Percentiles rank a stretch among this genome's conserved stretches.
Conservation (phyloP, 805 yeast species). For the Metschnikowia vanudenii region DNA sequence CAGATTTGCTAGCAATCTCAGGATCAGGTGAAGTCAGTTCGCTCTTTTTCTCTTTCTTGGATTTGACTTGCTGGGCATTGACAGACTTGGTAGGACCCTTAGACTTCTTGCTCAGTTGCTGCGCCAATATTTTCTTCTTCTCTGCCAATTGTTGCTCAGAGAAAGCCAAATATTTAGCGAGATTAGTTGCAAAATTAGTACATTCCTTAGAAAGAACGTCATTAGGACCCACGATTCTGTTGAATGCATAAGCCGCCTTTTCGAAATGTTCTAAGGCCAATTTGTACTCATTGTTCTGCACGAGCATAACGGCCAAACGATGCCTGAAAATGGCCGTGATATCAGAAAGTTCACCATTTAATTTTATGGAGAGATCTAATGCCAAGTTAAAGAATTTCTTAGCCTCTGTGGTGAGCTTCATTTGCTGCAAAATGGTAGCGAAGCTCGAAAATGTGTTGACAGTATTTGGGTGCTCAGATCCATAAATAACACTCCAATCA, state of each 20-base stretch:
- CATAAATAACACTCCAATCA: conserved; percentile 57
- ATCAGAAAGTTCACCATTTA: conserved; percentile 59
- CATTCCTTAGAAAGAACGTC: conserved; percentile 68
- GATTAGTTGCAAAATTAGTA: conserved; percentile 58
- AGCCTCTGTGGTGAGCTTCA: conserved; percentile 49
- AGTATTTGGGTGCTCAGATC: conserved; percentile 66
- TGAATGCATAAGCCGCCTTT: conserved; percentile 57
- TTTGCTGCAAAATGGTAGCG: conserved; percentile 56
- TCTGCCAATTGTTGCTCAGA: conserved; percentile 41
- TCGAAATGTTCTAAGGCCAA: conserved; percentile 57
- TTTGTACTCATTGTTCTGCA: conserved; percentile 49
- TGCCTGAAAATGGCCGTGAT: conserved; percentile 65
- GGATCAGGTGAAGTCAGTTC: conserved; percentile 38
- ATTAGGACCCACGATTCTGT: conserved; percentile 59
- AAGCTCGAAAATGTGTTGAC: conserved; percentile 62
- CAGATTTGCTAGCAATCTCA: conserved; percentile 59
- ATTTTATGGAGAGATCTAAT: conserved; percentile 45
- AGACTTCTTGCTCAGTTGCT: conserved; percentile 20
- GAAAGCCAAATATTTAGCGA: conserved; percentile 48
- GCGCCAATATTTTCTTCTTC: conserved; percentile 24
- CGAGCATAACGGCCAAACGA: conserved; percentile 55
- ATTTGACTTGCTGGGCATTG: conserved; percentile 21
- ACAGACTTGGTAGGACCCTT: conserved; percentile 20
- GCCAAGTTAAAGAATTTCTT: conserved; percentile 53
- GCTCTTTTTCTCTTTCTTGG: conserved; percentile 18